These are phyloP conservation scores for Arabidopsis lyrata DNA, from an alignment of 441 rosid genomes.

Conservation along the genomic window DNA sequence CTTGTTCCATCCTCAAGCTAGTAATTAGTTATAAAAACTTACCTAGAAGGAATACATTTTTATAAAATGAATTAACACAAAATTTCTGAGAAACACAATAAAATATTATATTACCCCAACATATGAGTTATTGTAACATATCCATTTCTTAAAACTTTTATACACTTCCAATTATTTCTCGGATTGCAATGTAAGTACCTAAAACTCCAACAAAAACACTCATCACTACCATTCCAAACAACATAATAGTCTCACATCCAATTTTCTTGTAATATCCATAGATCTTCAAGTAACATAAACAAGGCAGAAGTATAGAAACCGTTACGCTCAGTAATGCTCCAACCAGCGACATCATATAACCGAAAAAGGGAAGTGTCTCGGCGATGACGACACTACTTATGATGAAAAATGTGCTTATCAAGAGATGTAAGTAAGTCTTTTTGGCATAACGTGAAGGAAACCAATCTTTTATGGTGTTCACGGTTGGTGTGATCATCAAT, in stretches of 20 bases:
- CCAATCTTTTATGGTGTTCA: constrained; percentile 38
- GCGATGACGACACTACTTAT: constrained; percentile 46
- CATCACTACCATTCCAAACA: constrained; percentile 40
- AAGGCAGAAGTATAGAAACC: constrained; percentile 50
- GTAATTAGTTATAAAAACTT: too few species aligned
- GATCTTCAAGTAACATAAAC: constrained; percentile 52
- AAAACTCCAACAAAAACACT: constrained; percentile 43
- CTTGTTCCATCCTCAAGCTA: too few species aligned
- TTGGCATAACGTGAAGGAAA: constrained; percentile 43
- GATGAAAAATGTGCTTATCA: constrained; percentile 43
- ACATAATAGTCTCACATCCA: constrained; percentile 41
- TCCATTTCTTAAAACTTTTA: constrained; percentile 16
- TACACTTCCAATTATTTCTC: constrained; percentile 37
- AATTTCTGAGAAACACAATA: too few species aligned
- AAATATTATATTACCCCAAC: too few species aligned
- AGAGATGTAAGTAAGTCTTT: constrained; percentile 38
- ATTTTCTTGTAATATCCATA: constrained; percentile 38
- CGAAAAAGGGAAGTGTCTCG: constrained; percentile 49
- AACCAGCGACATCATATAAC: constrained; percentile 42
- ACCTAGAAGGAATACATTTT: too few species aligned
- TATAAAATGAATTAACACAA: too few species aligned
- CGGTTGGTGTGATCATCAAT: constrained; percentile 47
- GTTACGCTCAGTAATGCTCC: constrained; percentile 47
- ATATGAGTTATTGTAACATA: not conserved
- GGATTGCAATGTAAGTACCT: constrained; percentile 49